Percentiles rank a stretch among this genome's conserved stretches.
These are phyloP conservation scores for Vitis riparia DNA, from an alignment of 164 flowering plant genomes.

Conservation along the genomic window DNA sequence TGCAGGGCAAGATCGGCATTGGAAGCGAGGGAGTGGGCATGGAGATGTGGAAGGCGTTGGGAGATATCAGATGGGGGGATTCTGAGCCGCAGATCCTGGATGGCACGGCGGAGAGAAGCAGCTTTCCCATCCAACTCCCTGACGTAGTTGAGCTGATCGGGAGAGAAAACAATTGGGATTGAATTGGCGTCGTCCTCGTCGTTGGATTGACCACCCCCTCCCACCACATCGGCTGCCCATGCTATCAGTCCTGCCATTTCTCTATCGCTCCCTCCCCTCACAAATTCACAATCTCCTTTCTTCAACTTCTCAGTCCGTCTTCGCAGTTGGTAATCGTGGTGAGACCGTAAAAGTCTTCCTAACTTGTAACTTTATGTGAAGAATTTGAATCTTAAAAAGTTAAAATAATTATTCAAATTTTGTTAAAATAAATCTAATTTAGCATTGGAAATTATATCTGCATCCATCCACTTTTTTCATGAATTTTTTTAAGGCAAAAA, in stretches of 20 bases:
- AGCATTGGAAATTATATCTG: no score
- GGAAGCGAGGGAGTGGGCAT: conserved; percentile 91
- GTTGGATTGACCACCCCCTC: conserved; percentile 39
- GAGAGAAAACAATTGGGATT: conserved; percentile 56
- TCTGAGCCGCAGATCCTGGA: conserved; percentile 83
- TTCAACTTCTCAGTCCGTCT: no score
- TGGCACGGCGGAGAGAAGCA: conserved; percentile 59
- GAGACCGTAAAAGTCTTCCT: no score
- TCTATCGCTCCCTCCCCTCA: neutral
- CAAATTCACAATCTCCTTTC: neutral
- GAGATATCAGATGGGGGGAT: conserved; percentile 86
- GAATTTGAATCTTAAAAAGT: no score
- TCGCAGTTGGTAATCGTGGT: no score
- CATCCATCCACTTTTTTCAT: no score
- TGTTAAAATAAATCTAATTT: no score
- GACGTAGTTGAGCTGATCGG: conserved; percentile 64
- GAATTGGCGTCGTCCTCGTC: conserved; percentile 30
- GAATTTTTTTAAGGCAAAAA: no score
- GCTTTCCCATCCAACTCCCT: conserved; percentile 59
- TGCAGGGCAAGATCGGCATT: conserved; percentile 84
- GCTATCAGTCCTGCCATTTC: conserved; percentile 90
- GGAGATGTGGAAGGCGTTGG: conserved; percentile 89
- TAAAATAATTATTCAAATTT: no score
- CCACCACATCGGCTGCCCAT: conserved; percentile 98
- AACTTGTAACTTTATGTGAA: no score